These are phyloP conservation scores for Penicillium lagena DNA, from an alignment of 495 filamentous ascomycete genomes.

Conservation along the genomic window DNA sequence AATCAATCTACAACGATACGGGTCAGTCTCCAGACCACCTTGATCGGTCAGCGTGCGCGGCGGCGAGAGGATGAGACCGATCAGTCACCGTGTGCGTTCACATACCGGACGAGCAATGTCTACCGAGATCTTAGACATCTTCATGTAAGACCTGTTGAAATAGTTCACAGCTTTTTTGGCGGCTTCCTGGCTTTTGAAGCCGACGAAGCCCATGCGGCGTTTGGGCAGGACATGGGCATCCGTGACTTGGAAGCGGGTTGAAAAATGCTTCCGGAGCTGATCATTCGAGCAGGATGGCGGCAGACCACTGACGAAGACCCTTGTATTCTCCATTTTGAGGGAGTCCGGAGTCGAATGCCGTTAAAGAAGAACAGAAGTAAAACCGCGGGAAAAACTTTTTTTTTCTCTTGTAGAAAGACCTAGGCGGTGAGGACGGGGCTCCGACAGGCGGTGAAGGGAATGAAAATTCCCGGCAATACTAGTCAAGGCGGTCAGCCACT, in stretches of 20 bases:
- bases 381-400: constrained; percentile 19
- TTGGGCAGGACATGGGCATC: constrained; percentile 85
- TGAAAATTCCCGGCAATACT: not conserved
- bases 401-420: constrained; percentile 10
- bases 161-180: constrained; percentile 80
- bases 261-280: constrained; percentile 84
- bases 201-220: constrained; percentile 91
- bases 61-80: constrained; percentile 14
- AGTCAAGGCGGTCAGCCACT: not conserved
- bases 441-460: not conserved
- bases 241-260: constrained; percentile 67
- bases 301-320: constrained; percentile 85
- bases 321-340: constrained; percentile 46
- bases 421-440: not conserved
- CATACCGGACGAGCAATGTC: constrained; percentile 84
- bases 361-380: constrained; percentile 14
- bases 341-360: constrained; percentile 11
- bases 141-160: constrained; percentile 91
- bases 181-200: constrained; percentile 77
- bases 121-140: constrained; percentile 91
- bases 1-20: constrained; percentile 33
- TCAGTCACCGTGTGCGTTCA: constrained; percentile 8
- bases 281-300: constrained; percentile 68
- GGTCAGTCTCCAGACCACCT: constrained; percentile 44
- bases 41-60: constrained; percentile 37